Base-by-base conservation (phyloP, 305 asterid species). In the Plantago lanceolata region DNA sequence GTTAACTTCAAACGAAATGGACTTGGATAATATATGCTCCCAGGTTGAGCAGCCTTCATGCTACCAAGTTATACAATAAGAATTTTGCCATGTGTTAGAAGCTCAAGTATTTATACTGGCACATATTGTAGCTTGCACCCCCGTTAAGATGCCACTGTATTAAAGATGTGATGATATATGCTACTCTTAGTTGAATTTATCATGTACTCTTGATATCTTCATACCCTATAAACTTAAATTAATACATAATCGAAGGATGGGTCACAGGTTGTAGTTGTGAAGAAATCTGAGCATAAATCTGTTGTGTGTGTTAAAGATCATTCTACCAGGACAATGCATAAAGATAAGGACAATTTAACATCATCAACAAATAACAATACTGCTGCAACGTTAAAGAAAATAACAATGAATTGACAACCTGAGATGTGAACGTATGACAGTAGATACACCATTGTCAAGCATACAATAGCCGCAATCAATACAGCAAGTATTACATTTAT, bases 371-470 rank as follows among this genome's bases (percentile, higher is more conserved):
- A n/a, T 28, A 57, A 37, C 19, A 59, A 51, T 50, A 59, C 45
- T 69, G 51, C 13, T 44, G 45, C 68, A 51, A 50, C 35, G 56
- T 62, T 56, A 40, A 69, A 60, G 52, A 50, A 31, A 57, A 59
- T 33, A 58, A 45, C 51, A 5, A 18, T 29, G 15, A 18, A 67
- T 48, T 65, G 58, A 68, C 61, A 69, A 89, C 99, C 99, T 81
- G 99, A 93, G 61, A 87, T 81, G 76, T 93, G 99, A 74, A 81
- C 72, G 74, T 93, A 93, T 29, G 97, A 85, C 61, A 93, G 76
- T 51, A 90, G 90, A 81, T 93, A 82, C 67, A 90, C 97, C 75
- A 84, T 49, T 6, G 86, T 78, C 79, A 90, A 76, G 73, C 99
- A 93, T 59, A 84, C 81, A 29, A 86, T 44, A 59, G 85, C 89